A percentile compares a stretch with the other conserved stretches of the same genome.
phyloP scores from a whole-genome alignment of 345 rosid genomes.

The Hevea brasiliensis region DNA sequence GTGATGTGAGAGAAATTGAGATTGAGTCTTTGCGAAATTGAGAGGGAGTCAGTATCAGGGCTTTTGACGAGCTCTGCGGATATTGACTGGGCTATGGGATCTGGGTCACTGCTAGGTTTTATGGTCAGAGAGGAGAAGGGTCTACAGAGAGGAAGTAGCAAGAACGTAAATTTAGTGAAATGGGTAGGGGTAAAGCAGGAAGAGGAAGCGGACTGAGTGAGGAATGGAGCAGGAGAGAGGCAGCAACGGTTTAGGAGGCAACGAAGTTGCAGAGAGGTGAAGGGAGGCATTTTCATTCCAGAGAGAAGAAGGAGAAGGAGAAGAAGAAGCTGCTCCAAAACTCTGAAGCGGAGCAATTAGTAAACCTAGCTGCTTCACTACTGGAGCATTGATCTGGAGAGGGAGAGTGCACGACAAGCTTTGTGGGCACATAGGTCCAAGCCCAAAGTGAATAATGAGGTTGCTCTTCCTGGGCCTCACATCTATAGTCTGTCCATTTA shows the following conservation, averaged over 20 bases:
- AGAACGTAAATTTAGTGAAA: constrained; percentile 23
- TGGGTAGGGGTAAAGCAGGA: constrained; percentile 22
- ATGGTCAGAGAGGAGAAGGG: constrained; percentile 37
- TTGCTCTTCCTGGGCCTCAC: no score
- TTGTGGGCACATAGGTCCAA: neutral
- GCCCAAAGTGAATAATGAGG: neutral
- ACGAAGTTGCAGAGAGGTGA: constrained; percentile 54
- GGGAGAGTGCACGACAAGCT: neutral
- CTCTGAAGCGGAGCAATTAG: neutral
- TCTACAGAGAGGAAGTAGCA: constrained; percentile 19
- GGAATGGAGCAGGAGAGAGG: constrained; percentile 25
- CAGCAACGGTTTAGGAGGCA: constrained; percentile 37
- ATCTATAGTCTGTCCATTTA: no score
- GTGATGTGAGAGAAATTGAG: constrained; percentile 75
- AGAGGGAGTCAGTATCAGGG: constrained; percentile 44
- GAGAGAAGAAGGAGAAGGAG: constrained; percentile 9
- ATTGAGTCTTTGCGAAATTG: constrained; percentile 58
- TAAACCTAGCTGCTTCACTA: neutral
- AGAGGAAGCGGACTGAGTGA: constrained; percentile 12
- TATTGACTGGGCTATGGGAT: constrained; percentile 56
- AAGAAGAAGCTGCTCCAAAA: no score
- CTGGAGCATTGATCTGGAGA: neutral
- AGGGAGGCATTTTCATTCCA: constrained; percentile 49
- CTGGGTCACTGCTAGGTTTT: constrained; percentile 26
- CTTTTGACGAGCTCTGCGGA: constrained; percentile 61